Evolutionary conservation across 1,284 basidiomycete species (phyloP), one percentile per base, ranked within the genome.

Genomic region (Malassezia sympodialis): DNA sequence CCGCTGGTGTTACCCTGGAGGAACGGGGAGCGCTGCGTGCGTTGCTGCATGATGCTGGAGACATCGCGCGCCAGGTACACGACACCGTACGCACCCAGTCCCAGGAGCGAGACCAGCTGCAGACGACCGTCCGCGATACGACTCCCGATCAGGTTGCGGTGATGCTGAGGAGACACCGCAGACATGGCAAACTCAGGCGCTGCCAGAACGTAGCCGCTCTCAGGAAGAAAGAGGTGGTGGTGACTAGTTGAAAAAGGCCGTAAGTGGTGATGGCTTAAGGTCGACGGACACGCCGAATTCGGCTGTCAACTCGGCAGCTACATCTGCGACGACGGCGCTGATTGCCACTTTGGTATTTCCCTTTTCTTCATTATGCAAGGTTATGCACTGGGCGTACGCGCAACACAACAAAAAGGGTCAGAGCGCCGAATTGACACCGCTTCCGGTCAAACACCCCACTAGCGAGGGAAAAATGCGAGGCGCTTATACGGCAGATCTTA

Each of bases 21-120:
- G 17, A 32, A 47, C 14, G 23, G 21, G 23, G 45, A 4, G 14
- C 24, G 21, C 12, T 56, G 51, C 31, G 58, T 64, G 2, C 66
- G 60, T 39, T 61, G 62, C 8, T 55, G 58, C 19, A 3, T 14
- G 11, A 19, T 2, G 15, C 21, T 26, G 24, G 17, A 21, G 21
- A 34, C 21, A 45, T 73, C 71, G 26, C 69, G 66, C 1, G 72
- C 72, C 28, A 73, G 86, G 77, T 96, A 96, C 46, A 96, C 91
- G 67, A 94, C 86, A 58, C 93, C 93, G 75, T 96, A 96, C 23
- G 90, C 90, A 41, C 93, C 93, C 49, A 89, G 82, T 49, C 93
- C 93, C 51, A 98, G 83, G 52, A 93, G 82, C 68, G 88, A 84
- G 67, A 90, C 83, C 67, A 96, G 86, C 77, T 91, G 84, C 59